These are phyloP conservation scores for Xylariaceae sp. DNA, from an alignment of 2,329 filamentous ascomycete species.

Conservation along the genomic window DNA sequence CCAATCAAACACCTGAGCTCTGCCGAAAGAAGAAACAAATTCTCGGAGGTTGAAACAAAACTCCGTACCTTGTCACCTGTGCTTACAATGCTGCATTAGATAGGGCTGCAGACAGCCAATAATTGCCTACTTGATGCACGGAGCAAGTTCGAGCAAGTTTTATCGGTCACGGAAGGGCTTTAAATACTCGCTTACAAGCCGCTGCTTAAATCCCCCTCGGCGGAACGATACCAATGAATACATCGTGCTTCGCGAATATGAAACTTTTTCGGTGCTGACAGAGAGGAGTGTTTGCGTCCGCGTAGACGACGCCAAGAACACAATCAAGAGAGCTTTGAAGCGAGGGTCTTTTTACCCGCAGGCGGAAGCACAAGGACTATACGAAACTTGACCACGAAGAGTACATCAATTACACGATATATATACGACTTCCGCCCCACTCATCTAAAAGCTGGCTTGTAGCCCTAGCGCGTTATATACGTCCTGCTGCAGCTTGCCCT, in stretches of 20 bases:
- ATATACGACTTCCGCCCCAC: background rate
- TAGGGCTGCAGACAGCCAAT: too few relatives aligned
- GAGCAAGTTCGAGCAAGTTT: constrained; percentile 18
- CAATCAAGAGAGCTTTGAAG: too few relatives aligned
- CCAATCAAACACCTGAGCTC: background rate
- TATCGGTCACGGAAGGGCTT: too few relatives aligned
- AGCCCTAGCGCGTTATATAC: constrained; percentile 23
- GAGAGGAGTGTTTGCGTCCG: too few relatives aligned
- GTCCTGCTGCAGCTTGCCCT: constrained; percentile 27
- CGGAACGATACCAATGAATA: too few relatives aligned
- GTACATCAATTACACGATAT: background rate
- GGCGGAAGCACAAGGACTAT: too few relatives aligned
- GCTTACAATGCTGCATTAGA: too few relatives aligned
- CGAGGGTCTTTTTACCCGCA: too few relatives aligned
- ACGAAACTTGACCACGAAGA: too few relatives aligned
- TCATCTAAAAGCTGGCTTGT: constrained; percentile 19
- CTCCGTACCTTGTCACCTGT: background rate
- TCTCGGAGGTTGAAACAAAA: background rate
- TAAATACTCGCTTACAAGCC: background rate
- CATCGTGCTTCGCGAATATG: background rate
- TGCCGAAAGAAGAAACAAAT: constrained; percentile 1
- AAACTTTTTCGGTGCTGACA: background rate
- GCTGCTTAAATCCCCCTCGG: background rate
- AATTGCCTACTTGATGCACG: background rate
- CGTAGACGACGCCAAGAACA: too few relatives aligned